Evolutionary conservation across 2,329 filamentous ascomycete species (phyloP), one percentile per base, ranked within the genome.

Genomic region (Microdochium bolleyi): DNA sequence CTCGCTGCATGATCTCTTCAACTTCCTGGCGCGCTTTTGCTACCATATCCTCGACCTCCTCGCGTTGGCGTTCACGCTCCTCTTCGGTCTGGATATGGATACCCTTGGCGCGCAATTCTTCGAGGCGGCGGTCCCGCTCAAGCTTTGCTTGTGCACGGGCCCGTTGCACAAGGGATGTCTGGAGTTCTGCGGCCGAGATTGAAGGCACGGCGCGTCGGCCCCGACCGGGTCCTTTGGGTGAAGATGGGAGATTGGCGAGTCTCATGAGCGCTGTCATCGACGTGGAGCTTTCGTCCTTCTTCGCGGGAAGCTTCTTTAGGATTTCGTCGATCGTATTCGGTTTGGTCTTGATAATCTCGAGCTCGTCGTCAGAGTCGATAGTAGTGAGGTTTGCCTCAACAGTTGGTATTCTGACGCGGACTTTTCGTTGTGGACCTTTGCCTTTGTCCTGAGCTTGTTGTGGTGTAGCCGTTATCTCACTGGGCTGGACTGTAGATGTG

Each of bases 41-140:
- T 24, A 97, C 82, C 55, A 97, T 80, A 62, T 96, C 87, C 60
- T 97, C 94, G 13, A 96, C 83, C 54, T 92, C 84, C 53, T 88
- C 84, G 67, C 90, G 83, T 65, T 95, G 87, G 32, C 83, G 82
- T 63, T 92, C 88, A 21, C 89, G 83, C 67, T 99, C 92, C 68
- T 96, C 92, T 2, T 85, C 83, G 0, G 89, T 96, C 66, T 92
- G 87, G 19, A 97, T 76, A 24, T 87, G 74, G 24, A 96, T 79
- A 8, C 94, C 94, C 68, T 88, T 90, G 11, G 87, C 85, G 62
- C 82, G 84, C 41, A 99, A 78, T 59, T 85, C 79, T 53, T 89
- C 83, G 21, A 97, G 78, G 52, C 86, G 86, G 59, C 89, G 85
- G 55, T 89, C 82, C 51, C 89, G 84, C 66, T 94, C 90, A 44